phyloP scores from a whole-genome alignment of 1,284 basidiomycete genomes.

The Meripilus lineatus region DNA sequence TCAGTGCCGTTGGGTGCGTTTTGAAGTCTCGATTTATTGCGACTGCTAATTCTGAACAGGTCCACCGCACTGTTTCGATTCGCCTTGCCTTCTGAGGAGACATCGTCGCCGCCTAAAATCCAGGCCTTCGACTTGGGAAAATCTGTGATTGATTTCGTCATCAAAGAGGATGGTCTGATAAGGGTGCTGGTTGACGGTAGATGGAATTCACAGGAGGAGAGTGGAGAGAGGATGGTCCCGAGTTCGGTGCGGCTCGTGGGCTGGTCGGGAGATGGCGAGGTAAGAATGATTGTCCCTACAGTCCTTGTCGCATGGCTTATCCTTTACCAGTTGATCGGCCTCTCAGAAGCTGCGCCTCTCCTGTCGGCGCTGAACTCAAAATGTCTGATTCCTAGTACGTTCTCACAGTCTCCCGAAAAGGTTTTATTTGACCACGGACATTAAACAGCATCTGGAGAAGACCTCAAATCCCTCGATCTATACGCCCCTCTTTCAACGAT shows the following conservation, averaged over 20 bases:
- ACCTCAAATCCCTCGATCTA: slow-evolving; percentile 51
- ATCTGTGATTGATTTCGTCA: slow-evolving; percentile 57
- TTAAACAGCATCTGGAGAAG: slow-evolving; percentile 39
- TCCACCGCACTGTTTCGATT: slow-evolving; percentile 63
- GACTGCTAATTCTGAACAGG: slow-evolving; percentile 31
- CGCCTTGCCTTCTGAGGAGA: slow-evolving; percentile 29
- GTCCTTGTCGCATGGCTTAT: background rate
- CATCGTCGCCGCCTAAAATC: slow-evolving; percentile 25
- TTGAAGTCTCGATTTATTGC: background rate
- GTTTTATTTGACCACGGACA: slow-evolving; percentile 5
- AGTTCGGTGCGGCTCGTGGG: background rate
- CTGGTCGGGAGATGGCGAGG: background rate
- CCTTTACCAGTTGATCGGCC: slow-evolving; percentile 8
- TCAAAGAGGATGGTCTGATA: slow-evolving; percentile 35
- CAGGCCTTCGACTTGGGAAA: slow-evolving; percentile 44
- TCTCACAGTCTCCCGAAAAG: background rate
- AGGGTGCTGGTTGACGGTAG: slow-evolving; percentile 48
- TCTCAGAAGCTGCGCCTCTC: slow-evolving; percentile 23
- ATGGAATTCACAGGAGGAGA: slow-evolving; percentile 8
- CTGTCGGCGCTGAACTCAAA: slow-evolving; percentile 33
- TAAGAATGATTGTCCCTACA: background rate
- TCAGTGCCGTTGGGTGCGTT: slow-evolving; percentile 61
- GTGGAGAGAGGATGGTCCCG: background rate
- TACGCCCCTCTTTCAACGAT: slow-evolving; percentile 55
- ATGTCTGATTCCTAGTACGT: slow-evolving; percentile 34